phyloP scores from a whole-genome alignment of 441 rosid genomes.

The Mallotus japonicus region DNA sequence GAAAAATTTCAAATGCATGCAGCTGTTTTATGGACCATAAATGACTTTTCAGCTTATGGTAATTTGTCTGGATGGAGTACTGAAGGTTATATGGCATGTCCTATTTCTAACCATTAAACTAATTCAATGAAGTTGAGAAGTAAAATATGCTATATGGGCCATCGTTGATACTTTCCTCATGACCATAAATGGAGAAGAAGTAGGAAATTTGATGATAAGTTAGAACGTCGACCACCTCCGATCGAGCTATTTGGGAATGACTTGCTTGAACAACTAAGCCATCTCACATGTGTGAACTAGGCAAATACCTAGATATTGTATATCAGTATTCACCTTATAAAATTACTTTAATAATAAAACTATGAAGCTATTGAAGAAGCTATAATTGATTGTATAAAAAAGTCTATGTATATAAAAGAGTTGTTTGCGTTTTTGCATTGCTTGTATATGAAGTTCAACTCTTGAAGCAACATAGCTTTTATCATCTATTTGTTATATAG shows the following conservation, averaged over 20 bases:
- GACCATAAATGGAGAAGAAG: background rate
- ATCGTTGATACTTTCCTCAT: background rate
- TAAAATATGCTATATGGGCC: conserved; percentile 19
- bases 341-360: too few species aligned
- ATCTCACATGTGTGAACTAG: too few species aligned
- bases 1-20: conserved; percentile 1
- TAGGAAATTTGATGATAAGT: background rate
- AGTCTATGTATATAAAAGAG: too few species aligned
- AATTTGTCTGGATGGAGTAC: conserved; percentile 17
- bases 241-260: background rate
- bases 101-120: background rate
- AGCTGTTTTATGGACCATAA: conserved; percentile 8
- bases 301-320: too few species aligned
- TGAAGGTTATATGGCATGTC: conserved; percentile 10
- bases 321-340: too few species aligned
- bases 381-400: too few species aligned
- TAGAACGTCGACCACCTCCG: background rate
- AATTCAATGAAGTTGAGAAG: background rate
- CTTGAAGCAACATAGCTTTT: too few species aligned
- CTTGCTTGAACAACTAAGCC: too few species aligned
- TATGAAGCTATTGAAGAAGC: too few species aligned
- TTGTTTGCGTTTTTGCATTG: too few species aligned
- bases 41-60: conserved; percentile 18
- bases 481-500: too few species aligned
- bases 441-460: too few species aligned